Base-by-base conservation (phyloP, 2,329 filamentous ascomycete species). In the Nemania abortiva region DNA sequence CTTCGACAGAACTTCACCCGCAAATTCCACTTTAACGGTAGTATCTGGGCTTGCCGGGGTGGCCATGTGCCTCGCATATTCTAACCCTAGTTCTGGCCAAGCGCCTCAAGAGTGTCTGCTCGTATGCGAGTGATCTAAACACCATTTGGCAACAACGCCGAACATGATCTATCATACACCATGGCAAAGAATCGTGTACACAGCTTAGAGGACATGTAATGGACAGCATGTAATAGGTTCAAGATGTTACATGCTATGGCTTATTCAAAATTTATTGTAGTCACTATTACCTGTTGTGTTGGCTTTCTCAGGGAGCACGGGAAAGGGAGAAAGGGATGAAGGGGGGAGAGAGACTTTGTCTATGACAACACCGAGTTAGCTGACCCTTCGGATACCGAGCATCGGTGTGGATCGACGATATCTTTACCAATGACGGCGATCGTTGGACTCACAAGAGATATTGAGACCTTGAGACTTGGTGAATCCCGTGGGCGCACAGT, bases 401-500 rank as follows among this genome's bases (percentile, higher is more conserved):
- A 45, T 49, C 54, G 31, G 49, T 63, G 61, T 70, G 62, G 63
- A 68, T 59, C 65, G 54, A 63, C 49, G 54, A 42, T n/a, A 55
- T 3, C 31, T 39, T 63, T 59, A 34, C 69, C 66, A 59, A 64
- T 62, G 27, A 47, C 55, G 27, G 56, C 29, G 39, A 24, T 47
- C 42, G 42, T 56, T 45, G 15, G 27, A 39, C 31, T 65, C 29
- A 13, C 45, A 65, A 57, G 55, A 22, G 49, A 66, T 59, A 45
- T 20, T 58, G 67, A 59, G 42, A 50, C 10, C 56, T 65, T 27
- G 49, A 11, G n/a, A 57, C 57, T 49, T 57, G 42, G 31, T 47
- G 47, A 66, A 47, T n/a, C 55, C 42, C 57, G 66, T 67, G 70
- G 70, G 70, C 70, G 56, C 45, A 55, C 61, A 37, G 55, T 69